Evolutionary conservation across 1,284 basidiomycete genomes (phyloP).

Genomic region (Ustilago curta): DNA sequence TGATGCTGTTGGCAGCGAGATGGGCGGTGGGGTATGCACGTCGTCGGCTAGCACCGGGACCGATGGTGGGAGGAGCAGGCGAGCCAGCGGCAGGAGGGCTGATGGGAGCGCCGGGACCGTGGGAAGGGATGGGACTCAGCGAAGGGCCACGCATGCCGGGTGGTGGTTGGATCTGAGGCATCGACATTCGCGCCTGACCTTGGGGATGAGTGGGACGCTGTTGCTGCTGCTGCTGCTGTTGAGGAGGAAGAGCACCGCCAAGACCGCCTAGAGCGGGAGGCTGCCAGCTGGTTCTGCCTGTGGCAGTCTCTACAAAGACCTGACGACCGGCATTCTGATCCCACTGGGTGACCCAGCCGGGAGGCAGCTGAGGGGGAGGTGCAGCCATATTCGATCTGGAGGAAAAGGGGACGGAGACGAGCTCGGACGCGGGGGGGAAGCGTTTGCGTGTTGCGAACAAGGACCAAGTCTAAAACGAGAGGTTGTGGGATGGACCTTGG

Average conservation of each 20-base stretch:
- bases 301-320: conserved; percentile 77
- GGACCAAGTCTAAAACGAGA: too few species aligned
- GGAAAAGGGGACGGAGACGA: background rate
- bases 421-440: background rate
- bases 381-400: conserved; percentile 33
- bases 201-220: conserved; percentile 64
- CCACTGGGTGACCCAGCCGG: conserved; percentile 92
- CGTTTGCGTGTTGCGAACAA: too few species aligned
- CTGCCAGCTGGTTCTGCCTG: conserved; percentile 69
- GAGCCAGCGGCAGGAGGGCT: conserved; percentile 47
- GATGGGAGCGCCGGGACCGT: conserved; percentile 50
- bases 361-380: conserved; percentile 74
- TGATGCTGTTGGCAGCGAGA: conserved; percentile 67
- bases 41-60: conserved; percentile 69
- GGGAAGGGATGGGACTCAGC: conserved; percentile 38
- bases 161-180: conserved; percentile 65
- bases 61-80: conserved; percentile 69
- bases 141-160: conserved; percentile 51
- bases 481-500: background rate
- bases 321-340: conserved; percentile 82
- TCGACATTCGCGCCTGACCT: conserved; percentile 65
- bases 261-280: conserved; percentile 54
- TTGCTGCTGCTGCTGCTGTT: conserved; percentile 43
- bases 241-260: conserved; percentile 25
- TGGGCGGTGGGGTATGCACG: conserved; percentile 71